Conservation (phyloP, 768 basidiomycete genomes). For the Amanita molliuscula region DNA sequence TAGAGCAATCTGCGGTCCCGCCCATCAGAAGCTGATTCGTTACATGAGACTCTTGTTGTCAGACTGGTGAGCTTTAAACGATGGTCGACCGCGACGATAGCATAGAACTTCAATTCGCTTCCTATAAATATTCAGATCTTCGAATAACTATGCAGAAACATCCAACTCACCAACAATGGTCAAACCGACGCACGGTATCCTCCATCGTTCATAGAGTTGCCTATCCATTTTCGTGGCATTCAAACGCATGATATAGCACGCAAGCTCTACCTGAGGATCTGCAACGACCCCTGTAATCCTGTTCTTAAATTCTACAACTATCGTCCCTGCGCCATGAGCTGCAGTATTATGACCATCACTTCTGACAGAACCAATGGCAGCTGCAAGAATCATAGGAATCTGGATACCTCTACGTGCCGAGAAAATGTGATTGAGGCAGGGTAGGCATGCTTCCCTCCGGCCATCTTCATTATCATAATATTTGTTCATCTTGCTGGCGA, state of each 20-base stretch:
- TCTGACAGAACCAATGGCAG: slow-evolving; percentile 1
- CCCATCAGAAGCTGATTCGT: slow-evolving; percentile 11
- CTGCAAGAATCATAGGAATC: background rate
- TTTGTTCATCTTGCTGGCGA: slow-evolving; percentile 6
- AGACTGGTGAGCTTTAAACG: slow-evolving; percentile 13
- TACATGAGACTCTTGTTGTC: slow-evolving; percentile 13
- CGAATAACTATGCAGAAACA: slow-evolving; percentile 1
- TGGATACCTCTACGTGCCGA: slow-evolving; percentile 1
- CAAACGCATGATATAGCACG: slow-evolving; percentile 6
- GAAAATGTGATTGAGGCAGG: slow-evolving; percentile 6
- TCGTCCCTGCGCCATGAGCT: slow-evolving; percentile 2
- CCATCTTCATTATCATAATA: slow-evolving; percentile 5
- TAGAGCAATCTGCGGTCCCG: slow-evolving; percentile 11
- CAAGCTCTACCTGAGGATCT: slow-evolving; percentile 6
- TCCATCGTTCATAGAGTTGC: slow-evolving; percentile 8
- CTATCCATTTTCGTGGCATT: background rate
- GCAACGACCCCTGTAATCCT: background rate
- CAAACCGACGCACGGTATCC: slow-evolving; percentile 10
- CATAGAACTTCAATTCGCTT: slow-evolving; percentile 11
- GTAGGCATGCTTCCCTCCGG: slow-evolving; percentile 5
- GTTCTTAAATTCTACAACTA: slow-evolving; percentile 7
- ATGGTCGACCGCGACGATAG: slow-evolving; percentile 10
- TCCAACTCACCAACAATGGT: slow-evolving; percentile 10
- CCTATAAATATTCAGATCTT: no score
- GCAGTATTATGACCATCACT: slow-evolving; percentile 3